phyloP scores from a whole-genome alignment of 192 early-diverging fungal genomes.

The Coemansia sp. region DNA sequence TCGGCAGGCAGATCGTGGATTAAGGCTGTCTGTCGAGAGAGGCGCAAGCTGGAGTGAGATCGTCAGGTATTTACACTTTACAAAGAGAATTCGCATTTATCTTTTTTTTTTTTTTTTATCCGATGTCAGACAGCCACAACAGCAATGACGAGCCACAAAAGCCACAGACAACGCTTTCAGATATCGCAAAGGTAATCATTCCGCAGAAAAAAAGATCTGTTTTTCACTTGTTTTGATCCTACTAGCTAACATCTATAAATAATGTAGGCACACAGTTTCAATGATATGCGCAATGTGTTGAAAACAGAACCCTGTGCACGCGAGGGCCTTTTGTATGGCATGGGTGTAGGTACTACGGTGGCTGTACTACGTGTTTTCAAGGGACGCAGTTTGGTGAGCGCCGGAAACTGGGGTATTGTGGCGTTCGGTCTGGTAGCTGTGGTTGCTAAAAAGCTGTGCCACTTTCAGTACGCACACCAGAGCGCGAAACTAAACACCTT shows the following conservation, averaged over 20 bases:
- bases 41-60: background rate
- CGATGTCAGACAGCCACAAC: background rate
- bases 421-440: slow-evolving; percentile 31
- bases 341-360: slow-evolving; percentile 25
- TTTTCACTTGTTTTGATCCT: background rate
- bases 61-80: background rate
- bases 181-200: slow-evolving; percentile 29
- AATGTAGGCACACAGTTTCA: slow-evolving; percentile 41
- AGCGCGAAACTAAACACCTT: slow-evolving; percentile 34
- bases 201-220: background rate
- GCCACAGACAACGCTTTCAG: slow-evolving; percentile 22
- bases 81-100: background rate
- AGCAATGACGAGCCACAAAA: slow-evolving; percentile 10
- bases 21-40: background rate
- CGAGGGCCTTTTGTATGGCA: slow-evolving; percentile 49
- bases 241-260: background rate
- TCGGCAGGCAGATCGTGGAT: background rate
- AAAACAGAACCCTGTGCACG: slow-evolving; percentile 40
- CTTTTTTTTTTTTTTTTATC: too few species aligned
- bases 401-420: slow-evolving; percentile 45
- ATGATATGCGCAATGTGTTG: slow-evolving; percentile 21
- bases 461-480: slow-evolving; percentile 39
- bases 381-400: slow-evolving; percentile 25
- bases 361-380: slow-evolving; percentile 38
- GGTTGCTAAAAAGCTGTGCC: slow-evolving; percentile 36